These are phyloP conservation scores for Cyanidium caldarium DNA, from an alignment of 23 red algal species.

Conservation along the genomic window DNA sequence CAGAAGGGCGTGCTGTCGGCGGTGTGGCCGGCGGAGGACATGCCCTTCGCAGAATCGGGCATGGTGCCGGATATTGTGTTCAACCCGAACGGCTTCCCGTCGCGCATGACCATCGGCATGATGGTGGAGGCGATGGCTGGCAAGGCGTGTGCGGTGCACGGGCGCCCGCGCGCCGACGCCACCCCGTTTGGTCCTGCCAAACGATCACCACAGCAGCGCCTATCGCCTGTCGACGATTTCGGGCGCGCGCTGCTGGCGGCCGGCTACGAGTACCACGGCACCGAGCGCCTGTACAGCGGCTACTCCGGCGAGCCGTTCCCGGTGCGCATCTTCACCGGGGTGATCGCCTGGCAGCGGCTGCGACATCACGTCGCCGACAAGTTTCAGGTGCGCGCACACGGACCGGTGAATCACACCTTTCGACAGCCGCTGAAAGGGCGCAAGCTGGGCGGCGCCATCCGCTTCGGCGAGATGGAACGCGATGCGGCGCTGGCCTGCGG, in stretches of 20 bases:
- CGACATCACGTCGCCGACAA: conserved; percentile 92
- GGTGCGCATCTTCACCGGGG: conserved; percentile 80
- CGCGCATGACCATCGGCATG: conserved; percentile 98
- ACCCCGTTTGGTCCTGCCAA: conserved; percentile 44
- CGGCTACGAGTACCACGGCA: conserved; percentile 58
- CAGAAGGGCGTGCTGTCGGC: conserved; percentile 87
- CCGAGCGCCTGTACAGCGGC: conserved; percentile 43
- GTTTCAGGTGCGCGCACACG: conserved; percentile 84
- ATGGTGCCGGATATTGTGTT: conserved; percentile 96
- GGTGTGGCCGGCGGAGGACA: conserved; percentile 69
- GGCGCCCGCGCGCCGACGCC: conserved; percentile 37
- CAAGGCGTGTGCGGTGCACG: conserved; percentile 52
- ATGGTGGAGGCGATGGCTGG: conserved; percentile 88
- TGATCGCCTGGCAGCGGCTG: conserved; percentile 82
- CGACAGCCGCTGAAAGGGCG: conserved; percentile 84
- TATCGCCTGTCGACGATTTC: conserved; percentile 44
- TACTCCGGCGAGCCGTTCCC: conserved; percentile 89
- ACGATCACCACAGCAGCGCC: conserved; percentile 11
- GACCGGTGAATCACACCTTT: conserved; percentile 39
- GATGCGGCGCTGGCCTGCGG: conserved; percentile 78
- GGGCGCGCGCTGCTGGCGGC: conserved; percentile 41
- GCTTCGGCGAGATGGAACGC: conserved; percentile 98
- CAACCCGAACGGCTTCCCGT: conserved; percentile 98
- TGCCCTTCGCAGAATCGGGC: conserved; percentile 83
- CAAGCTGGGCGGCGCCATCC: conserved; percentile 77